These are phyloP conservation scores for Sporothrix euskadiensis DNA, from an alignment of 2,329 filamentous ascomycete genomes.

Conservation along the genomic window DNA sequence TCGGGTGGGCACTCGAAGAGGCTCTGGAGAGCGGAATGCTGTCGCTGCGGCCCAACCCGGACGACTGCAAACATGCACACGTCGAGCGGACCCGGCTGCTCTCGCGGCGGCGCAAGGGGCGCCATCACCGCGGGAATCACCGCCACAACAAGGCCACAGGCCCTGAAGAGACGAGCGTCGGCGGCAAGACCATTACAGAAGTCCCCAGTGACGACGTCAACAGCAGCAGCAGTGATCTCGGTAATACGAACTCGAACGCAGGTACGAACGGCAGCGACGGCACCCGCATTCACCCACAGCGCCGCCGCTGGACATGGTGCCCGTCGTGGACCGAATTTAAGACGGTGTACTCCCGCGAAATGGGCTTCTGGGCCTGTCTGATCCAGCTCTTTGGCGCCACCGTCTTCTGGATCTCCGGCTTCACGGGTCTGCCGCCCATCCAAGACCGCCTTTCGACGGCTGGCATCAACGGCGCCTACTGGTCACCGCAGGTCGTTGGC, in stretches of 20 bases:
- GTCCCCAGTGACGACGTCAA: not conserved
- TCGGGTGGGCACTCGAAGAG: slow-evolving; percentile 66
- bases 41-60: slow-evolving; percentile 28
- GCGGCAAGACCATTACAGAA: not conserved
- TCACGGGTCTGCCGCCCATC: slow-evolving; percentile 61
- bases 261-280: not conserved
- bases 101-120: not conserved
- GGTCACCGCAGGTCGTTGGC: slow-evolving; percentile 63
- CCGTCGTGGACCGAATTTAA: slow-evolving; percentile 58
- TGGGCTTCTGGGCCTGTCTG: slow-evolving; percentile 63
- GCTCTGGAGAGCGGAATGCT: slow-evolving; percentile 41
- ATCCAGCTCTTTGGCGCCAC: slow-evolving; percentile 60
- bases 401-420: slow-evolving; percentile 64
- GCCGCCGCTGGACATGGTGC: slow-evolving; percentile 58
- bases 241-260: not conserved
- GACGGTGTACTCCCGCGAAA: slow-evolving; percentile 60
- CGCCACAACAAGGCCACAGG: not conserved
- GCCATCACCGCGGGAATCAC: not conserved
- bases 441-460: slow-evolving; percentile 49
- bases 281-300: slow-evolving; percentile 21
- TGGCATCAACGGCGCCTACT: slow-evolving; percentile 58
- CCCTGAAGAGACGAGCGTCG: not conserved
- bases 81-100: slow-evolving; percentile 19
- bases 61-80: slow-evolving; percentile 28
- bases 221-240: slow-evolving; percentile 16